Base-by-base conservation (phyloP, 2,329 filamentous ascomycete genomes). In the Thielaviopsis ethacetica region DNA sequence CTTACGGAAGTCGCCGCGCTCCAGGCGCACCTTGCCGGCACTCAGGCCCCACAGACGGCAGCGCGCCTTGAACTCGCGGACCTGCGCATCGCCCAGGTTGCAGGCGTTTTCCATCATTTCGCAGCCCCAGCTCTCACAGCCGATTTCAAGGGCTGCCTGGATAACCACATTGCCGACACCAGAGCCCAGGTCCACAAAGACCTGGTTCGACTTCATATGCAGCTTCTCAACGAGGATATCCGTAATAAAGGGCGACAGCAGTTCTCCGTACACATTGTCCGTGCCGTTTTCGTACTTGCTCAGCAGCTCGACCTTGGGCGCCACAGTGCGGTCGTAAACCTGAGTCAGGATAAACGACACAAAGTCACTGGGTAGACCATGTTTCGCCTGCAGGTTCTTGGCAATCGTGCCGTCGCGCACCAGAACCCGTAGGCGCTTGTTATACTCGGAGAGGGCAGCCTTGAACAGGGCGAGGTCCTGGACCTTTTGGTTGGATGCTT, bases 121-220 rank as follows among this genome's bases (percentile, higher is more conserved):
- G 66, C 91, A 95, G 27, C 93, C 93, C 85, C 90, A 96, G 70
- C 86, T 91, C 68, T 95, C 89, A 69, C 90, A 95, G 19, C 93
- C 93, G 57, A 91, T 83, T 70, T 98, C 88, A 21, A 98, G 79
- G 0, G 93, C 93, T 1, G 91, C 90, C 70, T 98, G 93, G 56
- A 98, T 75, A 26, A 93, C 90, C 2, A 97, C 91, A 68, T 97
- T 98, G 54, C 91, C 93, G 17, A 97, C 93, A 30, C 93, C 93
- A 1, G 91, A 97, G 54, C 93, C 93, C 15, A 98, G 78, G 68
- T 98, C 93, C 61, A 98, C 84, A 68, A 98, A 97, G 44, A 94
- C 82, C 65, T 94, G 86, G 55, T 84, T 80, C 0, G 88, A 91
- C 61, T 82, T 90, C 69, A 97, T 82, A 52, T 81, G 77, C 2